phyloP scores from a whole-genome alignment of 73 alveolate species.

The Paramecium sonneborni region DNA sequence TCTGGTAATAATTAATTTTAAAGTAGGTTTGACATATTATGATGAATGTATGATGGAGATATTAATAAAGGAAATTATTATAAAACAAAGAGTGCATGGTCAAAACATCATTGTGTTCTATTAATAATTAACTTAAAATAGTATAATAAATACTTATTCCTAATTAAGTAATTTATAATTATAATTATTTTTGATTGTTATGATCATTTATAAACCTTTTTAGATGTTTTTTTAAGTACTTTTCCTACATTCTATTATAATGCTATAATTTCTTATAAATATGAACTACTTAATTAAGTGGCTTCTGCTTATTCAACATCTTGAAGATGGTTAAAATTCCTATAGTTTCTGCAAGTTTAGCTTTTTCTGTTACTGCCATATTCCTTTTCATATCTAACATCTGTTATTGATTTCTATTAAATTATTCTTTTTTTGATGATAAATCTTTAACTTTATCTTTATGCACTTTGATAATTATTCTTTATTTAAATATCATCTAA shows the following conservation, averaged over 20 bases:
- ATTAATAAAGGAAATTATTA: conserved; percentile 37
- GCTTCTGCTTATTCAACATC: neutral
- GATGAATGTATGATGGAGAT: conserved; percentile 54
- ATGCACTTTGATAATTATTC: neutral
- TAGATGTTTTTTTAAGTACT: neutral
- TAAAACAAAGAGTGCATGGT: conserved; percentile 24
- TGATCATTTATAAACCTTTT: neutral
- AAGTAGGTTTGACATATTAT: conserved; percentile 5
- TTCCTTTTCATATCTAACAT: neutral
- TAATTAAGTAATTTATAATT: too few relatives aligned
- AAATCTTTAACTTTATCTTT: neutral
- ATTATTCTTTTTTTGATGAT: neutral
- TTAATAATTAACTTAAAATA: too few relatives aligned
- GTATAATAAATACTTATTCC: too few relatives aligned
- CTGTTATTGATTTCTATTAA: neutral
- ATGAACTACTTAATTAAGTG: neutral
- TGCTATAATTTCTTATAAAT: neutral
- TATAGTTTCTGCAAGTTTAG: neutral
- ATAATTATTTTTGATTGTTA: neutral
- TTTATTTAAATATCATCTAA: neutral
- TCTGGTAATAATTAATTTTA: neutral
- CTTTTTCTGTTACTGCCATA: conserved; percentile 18
- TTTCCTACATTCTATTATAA: neutral
- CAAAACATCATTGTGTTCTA: too few relatives aligned
- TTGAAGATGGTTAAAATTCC: conserved; percentile 14